Percentiles rank a stretch among this genome's conserved stretches.
These are phyloP conservation scores for Globisporangium yorkense DNA, from an alignment of 352 stramenopile genomes.

Conservation along the genomic window DNA sequence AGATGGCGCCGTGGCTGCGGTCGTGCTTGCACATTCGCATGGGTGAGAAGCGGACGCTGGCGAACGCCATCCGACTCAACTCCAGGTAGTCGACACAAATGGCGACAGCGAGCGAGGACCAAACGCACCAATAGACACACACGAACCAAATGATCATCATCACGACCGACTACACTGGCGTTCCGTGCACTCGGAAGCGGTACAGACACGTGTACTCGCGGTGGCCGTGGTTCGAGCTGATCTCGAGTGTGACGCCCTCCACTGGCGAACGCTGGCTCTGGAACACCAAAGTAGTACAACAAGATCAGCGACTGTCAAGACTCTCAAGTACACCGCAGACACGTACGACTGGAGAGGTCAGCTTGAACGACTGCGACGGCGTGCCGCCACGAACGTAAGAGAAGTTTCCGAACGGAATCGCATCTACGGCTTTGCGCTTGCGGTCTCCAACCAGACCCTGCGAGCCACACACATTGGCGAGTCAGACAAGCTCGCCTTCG, in stretches of 20 bases:
- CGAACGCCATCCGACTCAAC: slow-evolving; percentile 13
- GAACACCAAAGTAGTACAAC: background rate
- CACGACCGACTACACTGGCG: slow-evolving; percentile 8
- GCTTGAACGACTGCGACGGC: slow-evolving; percentile 60
- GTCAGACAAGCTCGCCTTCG: background rate
- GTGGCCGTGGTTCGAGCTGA: slow-evolving; percentile 81
- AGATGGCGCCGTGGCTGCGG: slow-evolving; percentile 59
- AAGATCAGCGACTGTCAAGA: background rate
- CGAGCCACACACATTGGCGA: background rate
- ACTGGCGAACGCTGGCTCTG: slow-evolving; percentile 46
- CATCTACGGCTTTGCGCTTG: slow-evolving; percentile 33
- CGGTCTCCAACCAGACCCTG: slow-evolving; percentile 43
- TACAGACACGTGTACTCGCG: slow-evolving; percentile 88
- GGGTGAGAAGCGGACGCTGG: slow-evolving; percentile 46
- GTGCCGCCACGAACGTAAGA: slow-evolving; percentile 46
- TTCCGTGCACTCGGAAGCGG: slow-evolving; percentile 80
- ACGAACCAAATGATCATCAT: background rate
- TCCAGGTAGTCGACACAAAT: background rate
- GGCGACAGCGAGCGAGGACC: background rate
- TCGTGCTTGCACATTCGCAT: slow-evolving; percentile 65
- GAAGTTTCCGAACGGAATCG: slow-evolving; percentile 71
- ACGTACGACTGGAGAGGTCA: slow-evolving; percentile 40
- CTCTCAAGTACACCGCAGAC: background rate
- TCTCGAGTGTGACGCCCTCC: slow-evolving; percentile 68
- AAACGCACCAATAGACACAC: background rate